These are phyloP conservation scores for Candida namnaoensis DNA, from an alignment of 805 yeast genomes.

Conservation along the genomic window DNA sequence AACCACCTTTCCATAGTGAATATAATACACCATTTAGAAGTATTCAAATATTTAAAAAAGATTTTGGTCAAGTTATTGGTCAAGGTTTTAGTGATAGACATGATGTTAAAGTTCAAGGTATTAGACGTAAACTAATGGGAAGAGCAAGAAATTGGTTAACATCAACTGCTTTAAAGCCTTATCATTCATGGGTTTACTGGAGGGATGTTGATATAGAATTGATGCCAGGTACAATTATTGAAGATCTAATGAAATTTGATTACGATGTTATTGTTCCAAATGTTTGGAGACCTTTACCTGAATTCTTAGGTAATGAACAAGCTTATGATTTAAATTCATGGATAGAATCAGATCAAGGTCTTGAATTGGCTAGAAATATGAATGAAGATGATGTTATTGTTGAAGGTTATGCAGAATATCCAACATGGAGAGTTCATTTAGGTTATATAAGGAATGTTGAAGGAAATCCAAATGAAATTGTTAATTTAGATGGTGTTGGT, in stretches of 20 bases:
- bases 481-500: constrained; percentile 78
- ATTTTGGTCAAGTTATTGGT: constrained; percentile 78
- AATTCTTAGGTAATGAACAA: constrained; percentile 83
- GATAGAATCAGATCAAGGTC: constrained; percentile 80
- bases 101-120: constrained; percentile 80
- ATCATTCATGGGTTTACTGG: constrained; percentile 91
- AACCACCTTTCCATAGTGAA: constrained; percentile 55
- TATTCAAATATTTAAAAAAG: constrained; percentile 72
- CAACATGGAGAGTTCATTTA: constrained; percentile 78
- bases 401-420: constrained; percentile 82
- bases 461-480: constrained; percentile 55
- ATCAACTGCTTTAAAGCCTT: constrained; percentile 64
- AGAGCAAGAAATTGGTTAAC: constrained; percentile 82
- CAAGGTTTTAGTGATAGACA: constrained; percentile 81
- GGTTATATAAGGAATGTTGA: constrained; percentile 58
- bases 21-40: constrained; percentile 67
- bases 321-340: constrained; percentile 96
- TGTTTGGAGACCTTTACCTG: constrained; percentile 96
- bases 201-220: constrained; percentile 81
- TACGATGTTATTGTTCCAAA: constrained; percentile 76
- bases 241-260: constrained; percentile 60
- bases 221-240: constrained; percentile 70
- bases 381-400: constrained; percentile 82
- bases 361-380: constrained; percentile 53
- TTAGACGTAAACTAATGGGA: constrained; percentile 78